These are phyloP conservation scores for Capsella bursapastoris DNA, from an alignment of 345 rosid genomes.

Conservation along the genomic window DNA sequence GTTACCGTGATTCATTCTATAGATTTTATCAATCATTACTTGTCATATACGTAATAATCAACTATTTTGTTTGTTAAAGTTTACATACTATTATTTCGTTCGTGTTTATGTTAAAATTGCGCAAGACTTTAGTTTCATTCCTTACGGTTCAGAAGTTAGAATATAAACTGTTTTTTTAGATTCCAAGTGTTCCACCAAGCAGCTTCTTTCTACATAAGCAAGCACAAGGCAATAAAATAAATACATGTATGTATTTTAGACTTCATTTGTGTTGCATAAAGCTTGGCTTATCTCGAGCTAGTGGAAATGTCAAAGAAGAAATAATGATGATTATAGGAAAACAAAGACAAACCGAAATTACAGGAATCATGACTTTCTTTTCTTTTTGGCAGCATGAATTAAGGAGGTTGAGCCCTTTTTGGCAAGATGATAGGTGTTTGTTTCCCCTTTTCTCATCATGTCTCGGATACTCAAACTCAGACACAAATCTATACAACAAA, in stretches of 20 bases:
- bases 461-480: conserved; percentile 32
- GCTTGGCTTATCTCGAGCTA: conserved; percentile 23
- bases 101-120: too few relatives aligned
- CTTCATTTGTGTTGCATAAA: conserved; percentile 4
- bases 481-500: conserved; percentile 45
- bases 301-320: conserved; percentile 32
- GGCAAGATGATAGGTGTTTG: conserved; percentile 23
- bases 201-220: not conserved
- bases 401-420: conserved; percentile 13
- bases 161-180: not conserved
- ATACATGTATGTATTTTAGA: not conserved
- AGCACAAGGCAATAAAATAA: not conserved
- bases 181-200: not conserved
- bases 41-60: too few relatives aligned
- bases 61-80: too few relatives aligned
- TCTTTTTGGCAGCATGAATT: conserved; percentile 26
- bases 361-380: conserved; percentile 26
- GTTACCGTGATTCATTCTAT: not conserved
- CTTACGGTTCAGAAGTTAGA: not conserved
- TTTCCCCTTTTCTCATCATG: conserved; percentile 27
- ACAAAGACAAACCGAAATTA: conserved; percentile 35
- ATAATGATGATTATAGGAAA: conserved; percentile 19
- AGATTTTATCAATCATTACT: not conserved
- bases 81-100: too few relatives aligned
- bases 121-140: not conserved